Conservation (phyloP, 1,139 yeast genomes). For the Blastobotrys serpentis region DNA sequence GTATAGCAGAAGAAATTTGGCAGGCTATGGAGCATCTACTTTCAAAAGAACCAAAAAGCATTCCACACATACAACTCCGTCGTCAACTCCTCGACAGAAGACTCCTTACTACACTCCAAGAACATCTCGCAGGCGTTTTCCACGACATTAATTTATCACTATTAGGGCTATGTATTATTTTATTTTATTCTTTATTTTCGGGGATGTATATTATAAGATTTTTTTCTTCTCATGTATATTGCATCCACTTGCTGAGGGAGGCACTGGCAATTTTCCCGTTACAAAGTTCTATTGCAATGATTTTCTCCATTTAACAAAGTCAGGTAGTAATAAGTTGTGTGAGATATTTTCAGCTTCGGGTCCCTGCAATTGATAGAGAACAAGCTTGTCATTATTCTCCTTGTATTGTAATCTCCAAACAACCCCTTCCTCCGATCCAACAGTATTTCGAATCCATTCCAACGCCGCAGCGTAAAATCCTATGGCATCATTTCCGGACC, state of each 20-base stretch:
- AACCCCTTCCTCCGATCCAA: constrained; percentile 52
- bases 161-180: not conserved
- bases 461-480: constrained; percentile 83
- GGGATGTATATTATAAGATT: not conserved
- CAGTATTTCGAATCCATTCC: constrained; percentile 64
- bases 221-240: not conserved
- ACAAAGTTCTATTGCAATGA: constrained; percentile 3
- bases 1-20: constrained; percentile 14
- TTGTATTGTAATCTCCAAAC: constrained; percentile 49
- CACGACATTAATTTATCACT: constrained; percentile 1
- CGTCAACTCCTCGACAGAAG: constrained; percentile 14
- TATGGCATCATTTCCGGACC: constrained; percentile 74
- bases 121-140: not conserved
- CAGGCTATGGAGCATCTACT: not conserved
- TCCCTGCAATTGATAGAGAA: constrained; percentile 42
- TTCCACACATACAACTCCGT: constrained; percentile 8
- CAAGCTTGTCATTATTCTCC: constrained; percentile 42
- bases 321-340: constrained; percentile 48
- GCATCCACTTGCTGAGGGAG: too few species aligned
- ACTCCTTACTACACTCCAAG: constrained; percentile 11
- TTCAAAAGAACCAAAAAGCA: not conserved
- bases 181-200: too few species aligned
- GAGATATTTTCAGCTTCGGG: constrained; percentile 35
- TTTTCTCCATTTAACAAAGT: constrained; percentile 65
- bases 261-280: too few species aligned